Evolutionary conservation across 2,329 filamentous ascomycete species (phyloP).

Genomic region (Exophiala xenobiotica): DNA sequence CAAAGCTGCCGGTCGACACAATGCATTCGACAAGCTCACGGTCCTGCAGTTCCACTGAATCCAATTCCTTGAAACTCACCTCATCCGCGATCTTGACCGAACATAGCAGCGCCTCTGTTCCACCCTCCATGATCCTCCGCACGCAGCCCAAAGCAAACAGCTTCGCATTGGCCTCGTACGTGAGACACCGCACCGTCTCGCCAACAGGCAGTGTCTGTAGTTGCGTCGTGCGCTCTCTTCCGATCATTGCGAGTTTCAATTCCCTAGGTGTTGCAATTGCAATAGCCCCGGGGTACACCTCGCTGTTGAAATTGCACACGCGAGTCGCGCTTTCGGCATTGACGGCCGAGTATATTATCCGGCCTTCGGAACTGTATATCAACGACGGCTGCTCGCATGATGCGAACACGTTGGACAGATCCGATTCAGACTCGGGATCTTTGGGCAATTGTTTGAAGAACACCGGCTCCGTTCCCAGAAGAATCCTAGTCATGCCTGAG

Average conservation of each 20-base stretch:
- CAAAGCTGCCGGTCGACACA: constrained; percentile 67
- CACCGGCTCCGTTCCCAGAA: constrained; percentile 82
- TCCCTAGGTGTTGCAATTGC: constrained; percentile 75
- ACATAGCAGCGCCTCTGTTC: constrained; percentile 73
- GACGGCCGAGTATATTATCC: constrained; percentile 89
- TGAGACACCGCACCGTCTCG: constrained; percentile 81
- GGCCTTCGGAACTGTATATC: constrained; percentile 84
- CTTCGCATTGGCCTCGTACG: constrained; percentile 75
- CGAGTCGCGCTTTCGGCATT: constrained; percentile 82
- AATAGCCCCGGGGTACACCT: constrained; percentile 77
- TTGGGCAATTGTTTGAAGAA: constrained; percentile 75
- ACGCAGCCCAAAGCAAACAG: constrained; percentile 88
- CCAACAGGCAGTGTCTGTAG: constrained; percentile 75
- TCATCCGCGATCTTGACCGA: constrained; percentile 91
- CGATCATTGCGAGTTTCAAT: constrained; percentile 76
- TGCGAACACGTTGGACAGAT: constrained; percentile 78
- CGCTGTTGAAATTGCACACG: constrained; percentile 78
- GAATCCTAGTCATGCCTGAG: constrained; percentile 73
- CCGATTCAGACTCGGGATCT: constrained; percentile 42
- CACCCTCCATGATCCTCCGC: constrained; percentile 66
- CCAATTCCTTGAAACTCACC: constrained; percentile 76
- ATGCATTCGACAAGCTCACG: constrained; percentile 83
- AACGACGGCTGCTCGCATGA: constrained; percentile 92
- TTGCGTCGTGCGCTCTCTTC: constrained; percentile 82
- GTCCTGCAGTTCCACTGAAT: constrained; percentile 63